A percentile compares a stretch with the other conserved stretches of the same genome.
Conservation (phyloP, 1,284 basidiomycete species). For the Wallemia ichthyophaga region DNA sequence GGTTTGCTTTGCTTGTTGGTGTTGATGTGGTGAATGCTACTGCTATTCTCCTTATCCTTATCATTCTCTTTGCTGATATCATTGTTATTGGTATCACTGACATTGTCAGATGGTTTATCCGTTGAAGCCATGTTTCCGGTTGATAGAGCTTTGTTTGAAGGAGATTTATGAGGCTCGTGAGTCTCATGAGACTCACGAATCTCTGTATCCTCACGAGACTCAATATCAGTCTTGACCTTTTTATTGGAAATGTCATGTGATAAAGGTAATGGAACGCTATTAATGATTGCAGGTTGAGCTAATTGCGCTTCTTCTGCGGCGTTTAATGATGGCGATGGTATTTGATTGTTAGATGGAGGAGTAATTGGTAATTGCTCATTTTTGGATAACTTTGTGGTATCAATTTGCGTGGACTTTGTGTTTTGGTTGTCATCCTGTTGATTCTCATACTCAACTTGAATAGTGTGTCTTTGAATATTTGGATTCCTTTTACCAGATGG, state of each 20-base stretch:
- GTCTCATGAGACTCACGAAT: neutral
- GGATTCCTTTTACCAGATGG: neutral
- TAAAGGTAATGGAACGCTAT: neutral
- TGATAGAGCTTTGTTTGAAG: too few relatives aligned
- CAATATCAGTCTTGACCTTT: neutral
- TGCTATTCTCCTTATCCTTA: too few relatives aligned
- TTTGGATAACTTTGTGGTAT: neutral
- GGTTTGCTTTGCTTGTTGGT: neutral
- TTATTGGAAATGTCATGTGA: neutral
- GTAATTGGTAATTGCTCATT: neutral
- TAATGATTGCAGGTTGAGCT: neutral
- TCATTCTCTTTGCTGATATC: too few relatives aligned
- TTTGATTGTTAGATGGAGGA: neutral
- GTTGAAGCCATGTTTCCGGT: neutral
- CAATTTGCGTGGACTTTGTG: neutral
- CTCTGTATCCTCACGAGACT: neutral
- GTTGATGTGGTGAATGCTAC: too few relatives aligned
- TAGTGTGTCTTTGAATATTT: neutral
- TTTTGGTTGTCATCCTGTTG: neutral
- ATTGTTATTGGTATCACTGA: too few relatives aligned
- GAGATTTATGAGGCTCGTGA: too few relatives aligned
- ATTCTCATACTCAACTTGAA: constrained; percentile 1
- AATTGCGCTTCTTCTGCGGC: neutral
- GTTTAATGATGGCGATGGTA: neutral
- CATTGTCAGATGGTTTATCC: neutral